Base-by-base conservation (phyloP, 176 grass and related monocot genomes). In the Melocanna baccifera region DNA sequence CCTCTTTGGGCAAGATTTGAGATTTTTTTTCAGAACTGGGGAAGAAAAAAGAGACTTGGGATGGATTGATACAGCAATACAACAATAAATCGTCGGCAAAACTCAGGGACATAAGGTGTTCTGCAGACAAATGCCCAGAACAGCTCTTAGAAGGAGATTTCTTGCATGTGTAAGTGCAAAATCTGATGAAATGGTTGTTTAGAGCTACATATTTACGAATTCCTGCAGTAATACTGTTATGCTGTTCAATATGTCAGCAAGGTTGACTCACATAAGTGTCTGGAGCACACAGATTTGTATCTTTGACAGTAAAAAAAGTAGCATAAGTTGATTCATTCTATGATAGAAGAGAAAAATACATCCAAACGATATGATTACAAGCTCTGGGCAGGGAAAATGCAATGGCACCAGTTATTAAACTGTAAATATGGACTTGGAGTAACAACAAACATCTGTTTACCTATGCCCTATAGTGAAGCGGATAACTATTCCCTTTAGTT, bases 391-490 rank as follows among this genome's bases (percentile, higher is more conserved):
- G n/a, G n/a, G n/a, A n/a, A n/a, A n/a, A n/a, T n/a, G n/a, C n/a
- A n/a, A n/a, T n/a, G n/a, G n/a, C n/a, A n/a, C n/a, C n/a, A n/a
- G n/a, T n/a, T n/a, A n/a, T n/a, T n/a, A n/a, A n/a, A n/a, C n/a
- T n/a, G n/a, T n/a, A n/a, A n/a, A n/a, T n/a, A n/a, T n/a, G n/a
- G n/a, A n/a, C n/a, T n/a, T n/a, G n/a, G n/a, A n/a, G n/a, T n/a
- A n/a, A n/a, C n/a, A n/a, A n/a, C n/a, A 71, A 87, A 6, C 53
- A 83, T 85, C 9, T 52, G n/a, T 67, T 77, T 98, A 95, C 96
- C 96, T 98, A 84, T 98, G 96, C 55, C 96, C 96, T 25, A 98
- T 98, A 77, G 89, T 94, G 87, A 98, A 98, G 67, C 96, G 93
- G 25, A 96, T 86, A 78, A 98, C 88, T 79, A 98, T 95, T 28